Percentiles rank a stretch among this genome's conserved stretches.
Conservation (phyloP, 257 asterid species). For the Catharanthus roseus region DNA sequence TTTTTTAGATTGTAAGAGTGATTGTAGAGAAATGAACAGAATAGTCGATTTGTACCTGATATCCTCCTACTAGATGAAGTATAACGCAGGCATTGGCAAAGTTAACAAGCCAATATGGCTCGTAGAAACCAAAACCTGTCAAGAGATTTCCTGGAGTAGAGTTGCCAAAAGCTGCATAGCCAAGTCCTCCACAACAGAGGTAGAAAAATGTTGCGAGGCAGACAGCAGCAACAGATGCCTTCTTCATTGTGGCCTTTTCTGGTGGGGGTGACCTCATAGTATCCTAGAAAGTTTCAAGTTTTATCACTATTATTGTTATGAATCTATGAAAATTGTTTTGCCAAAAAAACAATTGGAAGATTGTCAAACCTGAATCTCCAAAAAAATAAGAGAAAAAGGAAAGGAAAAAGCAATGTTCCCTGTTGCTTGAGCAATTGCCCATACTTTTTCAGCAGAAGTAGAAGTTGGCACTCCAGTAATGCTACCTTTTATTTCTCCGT, state of each 20-base stretch:
- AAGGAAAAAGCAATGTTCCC: constrained; percentile 79
- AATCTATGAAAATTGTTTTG: neutral
- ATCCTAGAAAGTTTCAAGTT: constrained; percentile 39
- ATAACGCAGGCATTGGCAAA: constrained; percentile 80
- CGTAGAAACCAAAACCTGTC: constrained; percentile 81
- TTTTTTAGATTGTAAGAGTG: too few relatives aligned
- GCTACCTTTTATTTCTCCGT: constrained; percentile 60
- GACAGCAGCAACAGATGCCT: constrained; percentile 49
- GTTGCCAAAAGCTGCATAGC: constrained; percentile 87
- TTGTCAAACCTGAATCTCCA: constrained; percentile 58
- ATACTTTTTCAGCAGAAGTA: constrained; percentile 36
- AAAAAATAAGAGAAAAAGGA: constrained; percentile 50
- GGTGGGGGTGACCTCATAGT: constrained; percentile 63
- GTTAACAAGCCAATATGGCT: constrained; percentile 78
- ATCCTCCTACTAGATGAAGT: constrained; percentile 74
- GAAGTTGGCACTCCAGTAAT: constrained; percentile 46
- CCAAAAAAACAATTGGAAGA: neutral
- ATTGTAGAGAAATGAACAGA: neutral
- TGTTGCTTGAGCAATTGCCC: constrained; percentile 62
- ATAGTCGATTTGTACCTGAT: constrained; percentile 49
- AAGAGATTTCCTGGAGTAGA: constrained; percentile 79
- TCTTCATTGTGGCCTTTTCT: constrained; percentile 64
- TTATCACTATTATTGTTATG: neutral
- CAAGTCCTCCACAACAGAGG: constrained; percentile 88
- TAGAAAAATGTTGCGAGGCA: constrained; percentile 55